phyloP scores from a whole-genome alignment of 2,329 filamentous ascomycete species.

The Fusarium agapanthi region DNA sequence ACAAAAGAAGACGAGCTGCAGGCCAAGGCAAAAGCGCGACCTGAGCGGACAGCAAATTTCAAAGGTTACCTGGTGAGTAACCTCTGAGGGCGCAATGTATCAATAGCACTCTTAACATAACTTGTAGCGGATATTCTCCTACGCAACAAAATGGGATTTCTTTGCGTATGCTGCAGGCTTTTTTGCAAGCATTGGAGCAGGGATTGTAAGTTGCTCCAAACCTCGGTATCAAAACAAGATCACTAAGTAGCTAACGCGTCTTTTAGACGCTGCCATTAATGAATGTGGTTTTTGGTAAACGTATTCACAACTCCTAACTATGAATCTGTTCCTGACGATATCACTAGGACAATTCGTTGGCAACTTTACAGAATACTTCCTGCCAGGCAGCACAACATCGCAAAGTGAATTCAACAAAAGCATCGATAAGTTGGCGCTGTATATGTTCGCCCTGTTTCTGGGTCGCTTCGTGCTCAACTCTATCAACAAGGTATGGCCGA shows the following conservation, averaged over 20 bases:
- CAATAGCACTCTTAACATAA: background rate
- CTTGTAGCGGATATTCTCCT: constrained; percentile 59
- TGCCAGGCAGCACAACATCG: constrained; percentile 42
- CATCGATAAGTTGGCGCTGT: constrained; percentile 63
- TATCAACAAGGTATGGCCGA: constrained; percentile 58
- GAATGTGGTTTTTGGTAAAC: constrained; percentile 65
- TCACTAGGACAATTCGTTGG: constrained; percentile 54
- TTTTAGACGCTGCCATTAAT: constrained; percentile 62
- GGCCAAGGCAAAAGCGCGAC: constrained; percentile 48
- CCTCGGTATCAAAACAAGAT: background rate
- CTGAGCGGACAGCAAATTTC: constrained; percentile 56
- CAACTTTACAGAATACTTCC: constrained; percentile 57
- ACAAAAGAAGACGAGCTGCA: constrained; percentile 42
- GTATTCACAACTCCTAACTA: no score
- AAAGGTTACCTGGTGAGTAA: constrained; percentile 54
- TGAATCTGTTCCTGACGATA: background rate
- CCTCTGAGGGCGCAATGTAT: background rate
- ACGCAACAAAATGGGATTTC: constrained; percentile 63
- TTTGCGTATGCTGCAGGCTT: constrained; percentile 57
- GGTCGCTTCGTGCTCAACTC: constrained; percentile 72
- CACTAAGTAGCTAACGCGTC: background rate
- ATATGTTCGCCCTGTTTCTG: constrained; percentile 76
- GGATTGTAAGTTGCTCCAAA: constrained; percentile 42
- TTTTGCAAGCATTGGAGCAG: constrained; percentile 60
- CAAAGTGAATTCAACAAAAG: constrained; percentile 51